Base-by-base conservation (phyloP, 2,329 filamentous ascomycete genomes). In the Aureobasidium musti region DNA sequence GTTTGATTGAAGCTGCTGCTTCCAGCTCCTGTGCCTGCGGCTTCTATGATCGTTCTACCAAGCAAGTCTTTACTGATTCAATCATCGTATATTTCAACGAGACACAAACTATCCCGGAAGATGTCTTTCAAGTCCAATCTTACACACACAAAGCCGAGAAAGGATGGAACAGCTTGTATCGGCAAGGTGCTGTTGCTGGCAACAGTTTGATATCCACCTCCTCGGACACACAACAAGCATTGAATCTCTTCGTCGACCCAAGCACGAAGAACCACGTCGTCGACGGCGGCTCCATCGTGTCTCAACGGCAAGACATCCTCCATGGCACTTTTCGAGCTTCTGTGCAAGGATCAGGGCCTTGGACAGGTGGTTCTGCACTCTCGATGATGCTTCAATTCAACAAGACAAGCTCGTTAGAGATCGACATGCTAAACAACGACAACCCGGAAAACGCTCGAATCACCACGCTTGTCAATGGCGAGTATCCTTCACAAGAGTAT, bases 41-140 rank as follows among this genome's bases (percentile, higher is more conserved):
- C 10, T 83, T 79, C 66, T 77, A 77, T 66, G 81, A 83, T 68
- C 67, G 70, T 1, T 67, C 71, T 11, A 78, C 77, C 1, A 70
- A 75, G 7, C 70, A 76, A 19, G 68, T 81, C 19, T 83, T 78
- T 68, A 83, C 81, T 0, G 81, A 83, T 54, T 79, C 79, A 5
- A 76, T 81, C 30, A 80, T 83, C 59, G 74, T 80, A 5, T 83
- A 83, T 72, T 83, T 83, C 76, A 83, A 83, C 69, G 82, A 83
- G 68, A 80, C 81, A 4, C 70, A 70, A 11, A 72, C 63, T 13
- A 65, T 79, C 17, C 75, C 76, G 21, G 66, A 71, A 3, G 65
- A 74, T 11, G 30, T 39, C 5, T 80, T 83, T 63, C 61, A 77
- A 11, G 71, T 77, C 5, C 75, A 81, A 67, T 70, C 76, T 23